A percentile compares a stretch with the other conserved stretches of the same genome.
Conservation (phyloP, 2,329 filamentous ascomycete genomes). For the Esteya vermicola region DNA sequence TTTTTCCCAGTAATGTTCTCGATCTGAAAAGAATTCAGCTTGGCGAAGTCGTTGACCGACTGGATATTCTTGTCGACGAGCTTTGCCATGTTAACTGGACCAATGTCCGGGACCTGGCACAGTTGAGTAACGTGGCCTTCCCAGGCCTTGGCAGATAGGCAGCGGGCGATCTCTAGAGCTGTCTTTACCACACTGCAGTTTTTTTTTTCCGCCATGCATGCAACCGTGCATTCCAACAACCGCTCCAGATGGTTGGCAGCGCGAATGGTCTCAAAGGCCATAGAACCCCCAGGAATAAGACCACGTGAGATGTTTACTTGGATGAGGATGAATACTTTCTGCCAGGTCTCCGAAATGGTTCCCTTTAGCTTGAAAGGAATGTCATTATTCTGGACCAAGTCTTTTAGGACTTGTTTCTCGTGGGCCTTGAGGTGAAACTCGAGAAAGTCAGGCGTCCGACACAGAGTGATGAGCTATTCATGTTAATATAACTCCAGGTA, state of each 20-base stretch:
- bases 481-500: not conserved
- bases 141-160: slow-evolving; percentile 63
- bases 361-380: slow-evolving; percentile 61
- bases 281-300: too few species aligned
- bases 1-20: slow-evolving; percentile 66
- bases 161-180: slow-evolving; percentile 64
- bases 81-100: slow-evolving; percentile 59
- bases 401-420: slow-evolving; percentile 56
- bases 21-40: slow-evolving; percentile 54
- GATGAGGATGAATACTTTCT: slow-evolving; percentile 68
- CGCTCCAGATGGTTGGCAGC: slow-evolving; percentile 58
- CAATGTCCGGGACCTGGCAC: slow-evolving; percentile 69
- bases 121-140: slow-evolving; percentile 71
- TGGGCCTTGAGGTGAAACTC: slow-evolving; percentile 56
- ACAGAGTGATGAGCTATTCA: slow-evolving; percentile 48
- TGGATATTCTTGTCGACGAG: slow-evolving; percentile 57
- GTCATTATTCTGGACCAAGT: slow-evolving; percentile 53
- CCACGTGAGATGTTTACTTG: slow-evolving; percentile 54
- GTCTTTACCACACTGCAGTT: slow-evolving; percentile 50
- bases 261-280: slow-evolving; percentile 44
- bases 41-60: slow-evolving; percentile 56
- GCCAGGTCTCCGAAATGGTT: slow-evolving; percentile 47
- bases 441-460: slow-evolving; percentile 57
- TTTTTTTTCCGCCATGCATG: slow-evolving; percentile 47
- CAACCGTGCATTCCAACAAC: slow-evolving; percentile 52